Conservation (phyloP, 192 early-diverging fungal genomes). For the Chytriomyces sp. region DNA sequence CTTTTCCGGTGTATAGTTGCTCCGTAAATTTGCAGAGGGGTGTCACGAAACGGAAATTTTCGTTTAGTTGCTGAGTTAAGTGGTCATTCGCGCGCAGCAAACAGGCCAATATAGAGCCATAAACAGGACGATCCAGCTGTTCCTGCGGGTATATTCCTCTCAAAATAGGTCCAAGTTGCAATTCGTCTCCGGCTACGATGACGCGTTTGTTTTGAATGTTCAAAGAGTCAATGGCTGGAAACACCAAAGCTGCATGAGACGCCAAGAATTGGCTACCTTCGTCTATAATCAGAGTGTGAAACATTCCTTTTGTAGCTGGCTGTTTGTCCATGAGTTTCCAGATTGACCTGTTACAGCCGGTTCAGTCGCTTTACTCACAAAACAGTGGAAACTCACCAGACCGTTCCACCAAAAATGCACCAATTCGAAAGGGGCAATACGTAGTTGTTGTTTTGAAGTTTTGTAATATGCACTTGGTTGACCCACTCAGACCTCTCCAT, state of each 20-base stretch:
- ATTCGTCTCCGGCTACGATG: constrained; percentile 39
- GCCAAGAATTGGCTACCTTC: constrained; percentile 42
- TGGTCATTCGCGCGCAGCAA: constrained; percentile 12
- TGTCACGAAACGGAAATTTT: constrained; percentile 46
- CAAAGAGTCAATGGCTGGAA: constrained; percentile 6
- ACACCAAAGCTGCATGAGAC: constrained; percentile 33
- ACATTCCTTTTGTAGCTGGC: neutral
- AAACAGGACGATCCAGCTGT: constrained; percentile 21
- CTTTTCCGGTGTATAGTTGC: constrained; percentile 19
- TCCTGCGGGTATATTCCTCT: constrained; percentile 30
- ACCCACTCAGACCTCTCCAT: constrained; percentile 28
- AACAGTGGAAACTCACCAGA: constrained; percentile 28
- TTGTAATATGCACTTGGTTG: constrained; percentile 1
- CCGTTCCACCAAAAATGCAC: constrained; percentile 34
- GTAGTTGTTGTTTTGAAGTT: neutral
- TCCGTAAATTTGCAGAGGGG: constrained; percentile 33
- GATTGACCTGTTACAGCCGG: constrained; percentile 1
- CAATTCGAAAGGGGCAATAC: neutral
- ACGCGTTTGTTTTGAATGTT: constrained; percentile 25
- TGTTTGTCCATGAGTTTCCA: constrained; percentile 13
- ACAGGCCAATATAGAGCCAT: constrained; percentile 42
- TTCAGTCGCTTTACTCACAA: neutral
- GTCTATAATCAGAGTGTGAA: constrained; percentile 41
- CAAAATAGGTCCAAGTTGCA: constrained; percentile 40
- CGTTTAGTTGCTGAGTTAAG: constrained; percentile 31